Conservation (phyloP, 1,284 basidiomycete genomes). For the Afroboletus lepidellus region DNA sequence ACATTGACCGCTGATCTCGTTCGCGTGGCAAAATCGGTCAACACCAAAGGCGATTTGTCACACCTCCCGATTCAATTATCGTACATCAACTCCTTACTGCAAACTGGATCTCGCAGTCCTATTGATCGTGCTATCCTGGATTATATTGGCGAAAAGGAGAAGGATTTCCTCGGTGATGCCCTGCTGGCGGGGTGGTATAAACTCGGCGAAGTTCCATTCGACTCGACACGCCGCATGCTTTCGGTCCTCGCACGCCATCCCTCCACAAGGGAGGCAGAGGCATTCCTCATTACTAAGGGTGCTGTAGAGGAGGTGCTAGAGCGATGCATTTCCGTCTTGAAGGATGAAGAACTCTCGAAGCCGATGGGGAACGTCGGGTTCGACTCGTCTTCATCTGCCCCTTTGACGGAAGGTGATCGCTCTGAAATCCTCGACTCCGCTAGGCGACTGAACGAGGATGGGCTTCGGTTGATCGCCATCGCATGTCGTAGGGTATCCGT, state of each 20-base stretch:
- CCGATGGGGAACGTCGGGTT: slow-evolving; percentile 14
- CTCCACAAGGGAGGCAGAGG: slow-evolving; percentile 15
- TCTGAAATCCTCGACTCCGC: slow-evolving; percentile 28
- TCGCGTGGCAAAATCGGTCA: slow-evolving; percentile 31
- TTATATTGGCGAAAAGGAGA: slow-evolving; percentile 22
- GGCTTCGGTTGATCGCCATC: slow-evolving; percentile 31
- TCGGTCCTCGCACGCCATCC: slow-evolving; percentile 23
- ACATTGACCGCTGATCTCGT: slow-evolving; percentile 35
- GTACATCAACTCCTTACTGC: slow-evolving; percentile 29
- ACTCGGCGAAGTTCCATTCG: slow-evolving; percentile 34
- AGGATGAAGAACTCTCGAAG: slow-evolving; percentile 17
- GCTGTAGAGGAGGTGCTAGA: slow-evolving; percentile 34
- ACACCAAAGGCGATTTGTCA: slow-evolving; percentile 22
- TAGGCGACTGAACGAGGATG: slow-evolving; percentile 31
- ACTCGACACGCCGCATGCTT: slow-evolving; percentile 34
- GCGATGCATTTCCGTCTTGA: slow-evolving; percentile 28
- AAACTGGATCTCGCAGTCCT: slow-evolving; percentile 33
- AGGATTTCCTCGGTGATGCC: slow-evolving; percentile 8
- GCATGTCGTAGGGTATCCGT: slow-evolving; percentile 24
- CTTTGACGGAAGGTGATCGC: slow-evolving; percentile 22
- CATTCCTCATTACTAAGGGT: slow-evolving; percentile 31
- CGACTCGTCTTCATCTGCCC: slow-evolving; percentile 16
- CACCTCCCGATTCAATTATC: slow-evolving; percentile 28
- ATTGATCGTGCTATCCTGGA: slow-evolving; percentile 34
- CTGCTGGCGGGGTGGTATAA: slow-evolving; percentile 25